These are phyloP conservation scores for Chaetomium strumarium DNA, from an alignment of 2,329 filamentous ascomycete genomes.

Conservation along the genomic window DNA sequence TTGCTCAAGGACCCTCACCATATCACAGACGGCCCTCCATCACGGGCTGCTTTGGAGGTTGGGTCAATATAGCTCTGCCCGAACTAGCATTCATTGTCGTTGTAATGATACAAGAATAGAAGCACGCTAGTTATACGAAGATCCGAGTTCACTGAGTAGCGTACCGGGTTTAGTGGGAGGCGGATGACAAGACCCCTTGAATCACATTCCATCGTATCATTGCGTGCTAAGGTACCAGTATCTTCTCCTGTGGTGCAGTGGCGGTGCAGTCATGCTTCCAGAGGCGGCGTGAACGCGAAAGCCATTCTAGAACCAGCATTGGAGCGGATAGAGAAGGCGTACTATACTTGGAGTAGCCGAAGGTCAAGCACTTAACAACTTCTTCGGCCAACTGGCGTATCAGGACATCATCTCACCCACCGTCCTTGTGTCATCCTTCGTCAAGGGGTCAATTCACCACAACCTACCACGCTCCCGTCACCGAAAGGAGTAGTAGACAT, in stretches of 20 bases:
- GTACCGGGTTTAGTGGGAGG: conserved; percentile 4
- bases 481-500: no score
- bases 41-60: neutral
- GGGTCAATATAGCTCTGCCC: neutral
- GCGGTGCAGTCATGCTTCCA: no score
- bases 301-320: no score
- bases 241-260: neutral
- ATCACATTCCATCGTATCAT: neutral
- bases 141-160: neutral
- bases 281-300: no score
- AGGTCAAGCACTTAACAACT: neutral
- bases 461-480: neutral
- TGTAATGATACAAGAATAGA: conserved; percentile 16
- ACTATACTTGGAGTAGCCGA: no score
- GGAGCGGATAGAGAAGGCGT: no score
- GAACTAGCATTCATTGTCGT: neutral
- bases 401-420: no score
- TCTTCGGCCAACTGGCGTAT: no score
- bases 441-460: no score
- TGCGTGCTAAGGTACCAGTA: neutral
- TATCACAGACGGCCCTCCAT: neutral
- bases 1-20: conserved; percentile 6
- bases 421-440: no score
- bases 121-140: conserved; percentile 12
- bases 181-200: neutral